Base-by-base conservation (phyloP, 2,329 filamentous ascomycete species). In the Gaeumannomyces sp. region DNA sequence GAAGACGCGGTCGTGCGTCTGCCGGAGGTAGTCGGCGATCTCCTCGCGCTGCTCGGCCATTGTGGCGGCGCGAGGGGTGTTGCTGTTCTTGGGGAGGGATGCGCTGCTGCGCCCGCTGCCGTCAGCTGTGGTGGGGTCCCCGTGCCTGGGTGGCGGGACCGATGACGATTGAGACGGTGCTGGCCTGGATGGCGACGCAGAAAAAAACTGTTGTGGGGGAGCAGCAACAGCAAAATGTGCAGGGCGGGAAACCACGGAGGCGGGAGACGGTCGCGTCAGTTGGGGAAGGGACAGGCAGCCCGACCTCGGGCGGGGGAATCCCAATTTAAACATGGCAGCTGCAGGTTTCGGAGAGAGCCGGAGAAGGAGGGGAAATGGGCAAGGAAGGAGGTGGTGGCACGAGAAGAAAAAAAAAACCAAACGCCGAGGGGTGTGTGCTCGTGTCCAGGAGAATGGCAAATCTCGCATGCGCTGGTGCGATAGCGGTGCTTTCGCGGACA, bases 1-100 rank as follows among this genome's bases (percentile, higher is more conserved):
- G 70, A 91, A 91, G 71, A 91, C 83, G 66, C 82, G 81, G 71
- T 89, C 85, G 75, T 91, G 88, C 70, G 80, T 82, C 77, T 88
- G 79, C 76, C 83, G 77, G 66, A 89, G 83, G 73, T 89, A 89
- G 67, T 76, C 75, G 68, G 76, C 74, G 68, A 84, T 79, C 66
- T 83, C 79, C 35, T 77, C 67, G n/a, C 57, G 25, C 29, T 63
- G 59, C 31, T 76, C 72, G 45, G 50, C 45, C 61, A 63, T 63
- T 45, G 45, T 63, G 61, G 59, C 59, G 38, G 33, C 22, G 45
- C 45, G 45, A 10, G 45, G 45, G 22, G 45, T 53, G 45, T 16
- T 60, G 59, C 25, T 61, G 59, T 14, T 31, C 27, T 61, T 8
- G 33, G 31, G 27, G 28, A 33, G 31, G 59, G 27, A 29, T 35